Evolutionary conservation across 805 yeast genomes (phyloP).

Genomic region (Pichia heedii): DNA sequence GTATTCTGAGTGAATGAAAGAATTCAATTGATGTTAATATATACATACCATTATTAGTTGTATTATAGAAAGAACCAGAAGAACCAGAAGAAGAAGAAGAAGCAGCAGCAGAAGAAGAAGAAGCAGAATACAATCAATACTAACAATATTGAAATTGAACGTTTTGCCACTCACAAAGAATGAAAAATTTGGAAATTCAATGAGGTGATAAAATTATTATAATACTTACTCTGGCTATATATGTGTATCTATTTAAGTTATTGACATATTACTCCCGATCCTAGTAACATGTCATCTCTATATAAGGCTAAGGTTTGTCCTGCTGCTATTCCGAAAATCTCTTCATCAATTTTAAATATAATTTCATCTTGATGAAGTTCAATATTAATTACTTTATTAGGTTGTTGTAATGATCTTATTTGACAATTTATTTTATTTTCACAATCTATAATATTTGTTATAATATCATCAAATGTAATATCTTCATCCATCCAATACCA

Average conservation of each 20-base stretch:
- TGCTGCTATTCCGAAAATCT: conserved; percentile 71
- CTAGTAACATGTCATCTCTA: conserved; percentile 55
- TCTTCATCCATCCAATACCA: conserved; percentile 41
- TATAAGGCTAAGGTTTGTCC: conserved; percentile 84
- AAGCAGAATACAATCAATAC: too few species aligned
- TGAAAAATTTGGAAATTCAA: not conserved
- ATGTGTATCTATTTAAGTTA: not conserved
- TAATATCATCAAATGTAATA: not conserved
- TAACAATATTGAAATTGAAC: too few species aligned
- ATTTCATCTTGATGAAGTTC: conserved; percentile 11
- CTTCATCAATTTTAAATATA: conserved; percentile 32
- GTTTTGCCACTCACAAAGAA: not conserved
- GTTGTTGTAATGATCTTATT: conserved; percentile 64
- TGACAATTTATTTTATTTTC: conserved; percentile 47
- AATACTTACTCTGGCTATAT: too few species aligned
- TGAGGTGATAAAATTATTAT: too few species aligned
- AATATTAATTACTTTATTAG: conserved; percentile 27
- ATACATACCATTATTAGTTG: not conserved
- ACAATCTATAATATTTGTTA: not conserved
- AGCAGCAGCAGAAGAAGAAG: not conserved
- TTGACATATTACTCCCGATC: conserved; percentile 39
- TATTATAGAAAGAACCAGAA: not conserved
- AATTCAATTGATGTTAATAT: too few species aligned
- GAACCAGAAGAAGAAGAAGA: not conserved
- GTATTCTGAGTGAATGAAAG: too few species aligned